Conservation (phyloP, 2,329 filamentous ascomycete genomes). For the Exophiala sp. region DNA sequence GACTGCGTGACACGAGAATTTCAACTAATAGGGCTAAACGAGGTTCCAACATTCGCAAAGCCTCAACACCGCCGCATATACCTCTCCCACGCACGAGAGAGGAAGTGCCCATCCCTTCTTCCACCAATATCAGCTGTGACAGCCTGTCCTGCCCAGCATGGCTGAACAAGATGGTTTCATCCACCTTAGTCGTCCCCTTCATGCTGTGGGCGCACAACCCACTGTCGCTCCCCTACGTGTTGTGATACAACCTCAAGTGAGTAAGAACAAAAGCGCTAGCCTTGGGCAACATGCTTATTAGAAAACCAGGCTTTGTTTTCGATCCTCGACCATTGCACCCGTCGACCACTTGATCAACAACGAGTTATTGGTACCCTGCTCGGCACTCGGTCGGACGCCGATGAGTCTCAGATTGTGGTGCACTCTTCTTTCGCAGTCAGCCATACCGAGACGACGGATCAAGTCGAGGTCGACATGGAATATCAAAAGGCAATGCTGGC, state of each 20-base stretch:
- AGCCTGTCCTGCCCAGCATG: conserved; percentile 57
- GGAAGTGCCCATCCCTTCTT: conserved; percentile 21
- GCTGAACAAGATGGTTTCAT: conserved; percentile 80
- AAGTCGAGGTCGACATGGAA: conserved; percentile 99
- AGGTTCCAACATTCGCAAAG: background rate
- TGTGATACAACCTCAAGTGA: conserved; percentile 89
- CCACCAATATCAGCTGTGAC: conserved; percentile 1
- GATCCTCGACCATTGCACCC: conserved; percentile 80
- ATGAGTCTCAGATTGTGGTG: conserved; percentile 94
- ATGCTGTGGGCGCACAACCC: conserved; percentile 69
- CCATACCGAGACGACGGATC: conserved; percentile 96
- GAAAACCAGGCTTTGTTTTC: conserved; percentile 55
- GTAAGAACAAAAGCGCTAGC: conserved; percentile 26
- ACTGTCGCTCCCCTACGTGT: conserved; percentile 89
- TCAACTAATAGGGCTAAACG: background rate
- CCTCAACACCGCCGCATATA: background rate
- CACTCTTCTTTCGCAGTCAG: conserved; percentile 95
- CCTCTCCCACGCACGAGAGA: conserved; percentile 2
- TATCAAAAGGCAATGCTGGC: conserved; percentile 99
- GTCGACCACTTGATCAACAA: conserved; percentile 84
- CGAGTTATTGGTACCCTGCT: conserved; percentile 95
- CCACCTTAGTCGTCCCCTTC: conserved; percentile 85
- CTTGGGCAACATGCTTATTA: conserved; percentile 18
- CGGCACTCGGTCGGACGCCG: conserved; percentile 77
- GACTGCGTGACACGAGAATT: background rate